Percentiles rank a stretch among this genome's conserved stretches.
phyloP scores from a whole-genome alignment of 2,329 filamentous ascomycete species.

The Colletotrichum higginsianum region DNA sequence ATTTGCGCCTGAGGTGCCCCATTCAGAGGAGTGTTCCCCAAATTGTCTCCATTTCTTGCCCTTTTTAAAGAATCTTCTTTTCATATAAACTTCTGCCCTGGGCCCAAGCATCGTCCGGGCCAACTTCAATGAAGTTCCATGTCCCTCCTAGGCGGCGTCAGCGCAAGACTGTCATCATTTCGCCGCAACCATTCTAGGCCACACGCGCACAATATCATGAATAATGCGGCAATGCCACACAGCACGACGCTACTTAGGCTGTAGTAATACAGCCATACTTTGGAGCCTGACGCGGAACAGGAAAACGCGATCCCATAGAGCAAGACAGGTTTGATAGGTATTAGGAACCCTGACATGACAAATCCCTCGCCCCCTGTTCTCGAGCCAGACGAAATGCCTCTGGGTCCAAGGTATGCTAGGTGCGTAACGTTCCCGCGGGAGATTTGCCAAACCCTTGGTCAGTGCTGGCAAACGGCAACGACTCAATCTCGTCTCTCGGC shows the following conservation, averaged over 20 bases:
- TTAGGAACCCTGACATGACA: constrained; percentile 28
- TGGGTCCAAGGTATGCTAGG: neutral
- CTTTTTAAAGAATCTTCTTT: neutral
- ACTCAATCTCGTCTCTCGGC: neutral
- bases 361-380: constrained; percentile 14
- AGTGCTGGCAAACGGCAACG: neutral
- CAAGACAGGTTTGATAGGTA: constrained; percentile 1
- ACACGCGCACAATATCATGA: neutral
- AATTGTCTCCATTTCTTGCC: neutral
- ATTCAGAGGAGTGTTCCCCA: neutral
- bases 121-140: neutral
- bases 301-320: neutral
- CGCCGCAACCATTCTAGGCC: constrained; percentile 1
- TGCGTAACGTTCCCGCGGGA: neutral
- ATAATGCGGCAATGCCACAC: neutral
- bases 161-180: constrained; percentile 1
- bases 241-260: neutral
- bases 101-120: neutral
- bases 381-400: neutral
- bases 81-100: no score
- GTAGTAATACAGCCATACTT: neutral
- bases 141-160: neutral
- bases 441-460: constrained; percentile 14
- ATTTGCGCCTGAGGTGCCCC: no score
- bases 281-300: neutral